These are phyloP conservation scores for Candida michaelii DNA, from an alignment of 805 yeast species.

Conservation along the genomic window DNA sequence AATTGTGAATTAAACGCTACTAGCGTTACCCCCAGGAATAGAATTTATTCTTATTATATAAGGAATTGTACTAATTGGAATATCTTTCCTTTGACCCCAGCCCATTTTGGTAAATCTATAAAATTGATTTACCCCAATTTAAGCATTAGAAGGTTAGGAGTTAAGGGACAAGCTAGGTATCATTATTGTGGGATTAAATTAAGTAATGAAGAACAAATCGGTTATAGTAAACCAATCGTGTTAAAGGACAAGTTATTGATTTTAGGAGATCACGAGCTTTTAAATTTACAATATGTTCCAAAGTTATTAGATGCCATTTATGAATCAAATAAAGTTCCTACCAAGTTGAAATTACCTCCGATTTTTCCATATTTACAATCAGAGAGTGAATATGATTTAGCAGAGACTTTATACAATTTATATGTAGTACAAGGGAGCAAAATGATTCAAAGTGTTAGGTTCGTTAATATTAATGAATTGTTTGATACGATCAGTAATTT, in stretches of 20 bases:
- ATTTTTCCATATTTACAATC: conserved; percentile 45
- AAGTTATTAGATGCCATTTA: conserved; percentile 26
- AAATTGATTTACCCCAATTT: conserved; percentile 63
- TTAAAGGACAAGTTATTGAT: not conserved
- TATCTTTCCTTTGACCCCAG: conserved; percentile 67
- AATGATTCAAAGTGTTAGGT: conserved; percentile 64
- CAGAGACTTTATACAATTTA: conserved; percentile 59
- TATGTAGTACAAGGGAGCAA: conserved; percentile 65
- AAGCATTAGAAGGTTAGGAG: conserved; percentile 76
- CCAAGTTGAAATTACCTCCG: conserved; percentile 31
- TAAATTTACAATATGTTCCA: conserved; percentile 26
- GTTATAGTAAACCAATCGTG: not conserved
- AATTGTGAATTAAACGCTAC: conserved; percentile 54
- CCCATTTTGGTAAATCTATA: conserved; percentile 76
- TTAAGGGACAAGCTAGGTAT: conserved; percentile 78
- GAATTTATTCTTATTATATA: conserved; percentile 43
- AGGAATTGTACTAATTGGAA: conserved; percentile 37
- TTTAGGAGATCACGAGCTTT: not conserved
- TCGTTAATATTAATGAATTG: conserved; percentile 63
- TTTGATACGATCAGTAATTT: conserved; percentile 54
- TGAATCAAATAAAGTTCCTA: conserved; percentile 7
- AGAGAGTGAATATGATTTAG: conserved; percentile 54
- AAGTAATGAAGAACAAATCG: conserved; percentile 5
- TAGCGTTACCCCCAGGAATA: conserved; percentile 43
- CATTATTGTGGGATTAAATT: conserved; percentile 72